phyloP scores from a whole-genome alignment of 805 yeast species.

The Starmerella apicola region DNA sequence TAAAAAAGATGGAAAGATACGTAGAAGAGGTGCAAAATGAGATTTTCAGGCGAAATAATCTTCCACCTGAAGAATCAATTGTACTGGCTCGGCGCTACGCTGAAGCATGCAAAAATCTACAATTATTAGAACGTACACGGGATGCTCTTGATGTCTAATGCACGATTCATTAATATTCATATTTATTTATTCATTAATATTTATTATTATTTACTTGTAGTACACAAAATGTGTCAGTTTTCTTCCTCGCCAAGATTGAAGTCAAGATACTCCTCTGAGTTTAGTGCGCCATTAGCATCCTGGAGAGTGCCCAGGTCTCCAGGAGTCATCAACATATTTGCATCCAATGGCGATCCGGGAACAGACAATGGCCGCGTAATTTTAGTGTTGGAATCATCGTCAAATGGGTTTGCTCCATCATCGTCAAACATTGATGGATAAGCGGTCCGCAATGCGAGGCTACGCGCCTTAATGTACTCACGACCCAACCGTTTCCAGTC shows the following conservation, averaged over 20 bases:
- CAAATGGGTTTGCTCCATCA: constrained; percentile 25
- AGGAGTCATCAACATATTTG: constrained; percentile 78
- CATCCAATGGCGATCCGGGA: constrained; percentile 89
- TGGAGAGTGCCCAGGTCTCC: constrained; percentile 96
- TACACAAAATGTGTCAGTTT: background rate
- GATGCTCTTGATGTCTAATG: background rate
- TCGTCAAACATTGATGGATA: constrained; percentile 68
- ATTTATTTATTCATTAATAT: no score
- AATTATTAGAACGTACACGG: background rate
- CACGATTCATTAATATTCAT: background rate
- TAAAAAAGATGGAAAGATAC: background rate
- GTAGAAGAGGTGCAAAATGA: background rate
- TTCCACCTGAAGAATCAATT: background rate
- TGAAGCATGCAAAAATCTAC: background rate
- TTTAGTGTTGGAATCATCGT: constrained; percentile 32
- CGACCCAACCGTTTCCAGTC: constrained; percentile 99
- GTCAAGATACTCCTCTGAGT: constrained; percentile 61
- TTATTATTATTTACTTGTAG: background rate
- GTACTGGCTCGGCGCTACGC: constrained; percentile 3
- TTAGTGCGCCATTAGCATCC: constrained; percentile 61
- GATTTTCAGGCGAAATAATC: background rate
- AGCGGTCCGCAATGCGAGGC: constrained; percentile 81
- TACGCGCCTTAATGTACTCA: constrained; percentile 90
- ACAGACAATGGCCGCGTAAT: constrained; percentile 85
- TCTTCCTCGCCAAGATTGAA: constrained; percentile 32